Evolutionary conservation across 2,329 filamentous ascomycete genomes (phyloP), one percentile per base, ranked within the genome.

Genomic region (Neofusicoccum cordaticola): DNA sequence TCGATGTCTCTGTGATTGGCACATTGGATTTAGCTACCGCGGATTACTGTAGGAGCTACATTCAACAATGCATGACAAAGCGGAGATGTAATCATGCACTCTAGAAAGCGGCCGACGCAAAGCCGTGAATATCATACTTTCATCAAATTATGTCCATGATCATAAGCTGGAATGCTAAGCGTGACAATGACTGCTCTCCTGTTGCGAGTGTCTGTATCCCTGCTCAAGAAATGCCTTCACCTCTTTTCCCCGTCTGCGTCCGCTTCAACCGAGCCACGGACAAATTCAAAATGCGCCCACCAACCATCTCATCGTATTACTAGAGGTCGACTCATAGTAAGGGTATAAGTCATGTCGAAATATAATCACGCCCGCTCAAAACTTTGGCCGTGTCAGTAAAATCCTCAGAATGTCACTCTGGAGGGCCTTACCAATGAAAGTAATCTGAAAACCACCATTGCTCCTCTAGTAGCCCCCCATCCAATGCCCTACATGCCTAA

Each of bases 271-370:
- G 9, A n/a, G 11, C 11, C 15, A 19, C 17, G 12, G 7, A 7
- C 13, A 27, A 11, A n/a, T 9, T 11, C 6, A 13, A 13, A 45
- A 13, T 44, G 17, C n/a, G 39, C 22, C 27, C 19, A 47, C 8
- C 48, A 48, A 3, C 11, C 57, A n/a, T 50, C 31, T 61, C 22
- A 8, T 61, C 57, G 11, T 48, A 27, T 12, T 61, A 61, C 57
- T 50, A 61, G 57, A 61, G 57, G 22, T 22, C 22, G 22, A 22
- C 22, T 22, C 22, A 22, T 22, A 22, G 22, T 22, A 22, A 22
- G 57, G 57, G 57, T 48, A 61, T 61, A 61, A 50, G 44, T 48
- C 57, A 41, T 48, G 12, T 17, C 15, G 35, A 61, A 48, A 39
- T 22, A 8, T 37, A 48, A 34, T 12, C 13, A 27, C 4, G n/a